Conservation (phyloP, 2,329 filamentous ascomycete species). For the Apiospora rasikravindrae region DNA sequence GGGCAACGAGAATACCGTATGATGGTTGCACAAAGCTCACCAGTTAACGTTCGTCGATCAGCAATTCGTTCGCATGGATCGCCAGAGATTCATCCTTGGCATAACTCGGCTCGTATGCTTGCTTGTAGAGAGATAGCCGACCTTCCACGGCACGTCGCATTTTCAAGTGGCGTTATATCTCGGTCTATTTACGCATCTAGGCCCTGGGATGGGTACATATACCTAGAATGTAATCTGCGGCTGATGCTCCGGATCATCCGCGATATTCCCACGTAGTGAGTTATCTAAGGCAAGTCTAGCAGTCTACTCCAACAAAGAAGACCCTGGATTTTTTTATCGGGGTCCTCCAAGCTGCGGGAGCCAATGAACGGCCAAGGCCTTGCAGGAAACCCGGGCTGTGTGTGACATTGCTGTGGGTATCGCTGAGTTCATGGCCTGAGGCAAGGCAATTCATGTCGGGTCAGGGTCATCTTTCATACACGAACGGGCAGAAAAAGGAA, state of each 20-base stretch:
- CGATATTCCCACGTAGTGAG: not conserved
- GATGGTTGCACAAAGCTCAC: conserved; percentile 3
- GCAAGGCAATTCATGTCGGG: conserved; percentile 8
- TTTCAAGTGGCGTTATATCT: conserved; percentile 14
- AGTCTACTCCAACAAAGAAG: not conserved
- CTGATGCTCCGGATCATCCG: conserved; percentile 6
- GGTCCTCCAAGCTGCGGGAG: not conserved
- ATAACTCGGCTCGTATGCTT: not conserved
- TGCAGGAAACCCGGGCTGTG: not conserved
- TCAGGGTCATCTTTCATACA: conserved; percentile 12
- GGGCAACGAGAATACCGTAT: not conserved
- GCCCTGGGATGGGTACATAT: not conserved
- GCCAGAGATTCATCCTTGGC: not conserved
- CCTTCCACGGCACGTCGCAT: not conserved
- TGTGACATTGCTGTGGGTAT: conserved; percentile 6
- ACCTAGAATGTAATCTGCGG: not conserved
- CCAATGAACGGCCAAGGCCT: not conserved
- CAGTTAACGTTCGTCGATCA: conserved; percentile 4
- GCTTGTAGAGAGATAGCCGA: conserved; percentile 1
- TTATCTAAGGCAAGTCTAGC: not conserved
- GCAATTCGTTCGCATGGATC: not conserved
- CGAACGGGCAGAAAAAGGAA: not conserved
- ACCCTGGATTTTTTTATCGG: not conserved
- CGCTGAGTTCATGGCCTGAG: not conserved
- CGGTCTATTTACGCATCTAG: conserved; percentile 4